These are phyloP conservation scores for Erythrophleum ivorense DNA, from an alignment of 331 rosid species.

Conservation along the genomic window DNA sequence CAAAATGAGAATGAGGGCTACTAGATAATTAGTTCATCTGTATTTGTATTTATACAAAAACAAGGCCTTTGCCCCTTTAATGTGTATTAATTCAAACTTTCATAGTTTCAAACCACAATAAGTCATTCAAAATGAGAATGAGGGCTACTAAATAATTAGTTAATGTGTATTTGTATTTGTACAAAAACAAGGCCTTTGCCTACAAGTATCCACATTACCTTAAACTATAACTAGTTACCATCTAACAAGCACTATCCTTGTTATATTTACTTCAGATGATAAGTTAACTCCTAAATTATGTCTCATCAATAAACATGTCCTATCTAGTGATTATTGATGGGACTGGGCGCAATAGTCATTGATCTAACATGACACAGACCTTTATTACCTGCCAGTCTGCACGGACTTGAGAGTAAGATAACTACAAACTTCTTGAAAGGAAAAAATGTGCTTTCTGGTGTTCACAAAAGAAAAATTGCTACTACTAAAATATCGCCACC, in stretches of 20 bases:
- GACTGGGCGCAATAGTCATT: slow-evolving; percentile 1
- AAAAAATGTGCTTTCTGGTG: neutral
- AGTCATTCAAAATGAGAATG: slow-evolving; percentile 31
- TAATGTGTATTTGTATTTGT: neutral
- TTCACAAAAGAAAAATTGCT: neutral
- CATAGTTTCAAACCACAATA: slow-evolving; percentile 31
- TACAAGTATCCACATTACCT: neutral
- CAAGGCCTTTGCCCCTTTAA: neutral
- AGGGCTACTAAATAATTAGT: neutral
- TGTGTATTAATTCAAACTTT: neutral
- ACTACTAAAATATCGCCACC: neutral
- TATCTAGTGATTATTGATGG: neutral
- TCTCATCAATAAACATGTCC: neutral
- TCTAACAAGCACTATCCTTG: neutral
- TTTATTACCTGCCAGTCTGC: neutral
- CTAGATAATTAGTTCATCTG: neutral
- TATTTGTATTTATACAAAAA: slow-evolving; percentile 3
- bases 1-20: slow-evolving; percentile 20
- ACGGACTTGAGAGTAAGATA: neutral
- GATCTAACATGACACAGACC: neutral
- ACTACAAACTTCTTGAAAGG: no score
- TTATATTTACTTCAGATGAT: neutral
- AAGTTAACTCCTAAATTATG: neutral
- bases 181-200: neutral
- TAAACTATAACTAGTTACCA: neutral